Base-by-base conservation (phyloP, 1,284 basidiomycete species). In the Cutaneotrichosporon cavernicola region DNA sequence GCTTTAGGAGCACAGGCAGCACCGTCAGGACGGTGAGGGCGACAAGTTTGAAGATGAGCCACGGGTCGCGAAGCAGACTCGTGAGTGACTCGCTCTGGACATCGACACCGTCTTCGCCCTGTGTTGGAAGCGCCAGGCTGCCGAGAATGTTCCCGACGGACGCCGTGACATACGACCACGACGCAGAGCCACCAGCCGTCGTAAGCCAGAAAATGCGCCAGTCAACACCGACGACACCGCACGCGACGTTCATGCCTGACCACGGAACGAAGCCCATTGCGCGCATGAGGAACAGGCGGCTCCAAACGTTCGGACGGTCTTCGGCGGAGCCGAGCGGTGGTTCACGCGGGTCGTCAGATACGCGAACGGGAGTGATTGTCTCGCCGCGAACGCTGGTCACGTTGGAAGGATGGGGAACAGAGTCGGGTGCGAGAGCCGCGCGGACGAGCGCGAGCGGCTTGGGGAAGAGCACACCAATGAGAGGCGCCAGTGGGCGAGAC, bases 191-290 rank as follows among this genome's bases (percentile, higher is more conserved):
- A 86, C 93, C 36, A 86, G 92, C 70, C 87, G 83, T 73, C 83
- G 87, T 62, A 86, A 91, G 71, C 92, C 91, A 84, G 90, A 93
- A 64, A 31, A 91, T 82, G 72, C 88, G 84, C 78, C 91, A 93
- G 73, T 92, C 82, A 30, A 96, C 91, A 38, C 90, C 89, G 71
- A 90, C 91, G 18, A 94, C 90, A 56, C 92, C 92, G 77, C 90
- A 93, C 36, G 92, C 92, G 64, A 96, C 90, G 76, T 96, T 96
- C 83, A 96, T 92, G 61, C 91, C 92, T 60, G 90, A 91, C 92
- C 92, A 96, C 5, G 92, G 92, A 10, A 96, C 91, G 60, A 96
- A 87, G 31, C 92, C 92, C 75, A 94, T 86, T 60, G 94, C 87
- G 52, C 92, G 87, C 70, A 96, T 86, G 65, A 94, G 85, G 6